These are phyloP conservation scores for Leccinum angustisporum DNA, from an alignment of 1,284 basidiomycete genomes.

Conservation along the genomic window DNA sequence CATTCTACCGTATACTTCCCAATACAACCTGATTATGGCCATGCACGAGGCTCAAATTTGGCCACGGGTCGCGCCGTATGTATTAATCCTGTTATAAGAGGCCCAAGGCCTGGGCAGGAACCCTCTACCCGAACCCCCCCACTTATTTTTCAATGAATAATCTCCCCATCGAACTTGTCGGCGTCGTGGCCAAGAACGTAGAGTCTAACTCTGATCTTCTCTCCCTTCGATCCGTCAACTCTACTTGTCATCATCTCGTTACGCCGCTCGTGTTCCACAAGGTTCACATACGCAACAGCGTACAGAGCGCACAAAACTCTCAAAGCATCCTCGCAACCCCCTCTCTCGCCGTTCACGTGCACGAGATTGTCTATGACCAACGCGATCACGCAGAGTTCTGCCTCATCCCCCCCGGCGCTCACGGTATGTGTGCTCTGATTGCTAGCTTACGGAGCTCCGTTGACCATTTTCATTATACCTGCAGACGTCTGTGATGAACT, in stretches of 20 bases:
- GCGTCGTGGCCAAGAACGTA: conserved; percentile 24
- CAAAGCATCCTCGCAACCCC: conserved; percentile 23
- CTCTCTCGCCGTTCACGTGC: conserved; percentile 26
- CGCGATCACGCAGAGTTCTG: conserved; percentile 26
- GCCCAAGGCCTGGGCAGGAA: background rate
- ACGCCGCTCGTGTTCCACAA: conserved; percentile 27
- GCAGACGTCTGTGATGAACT: conserved; percentile 28
- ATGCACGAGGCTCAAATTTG: background rate
- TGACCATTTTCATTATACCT: background rate
- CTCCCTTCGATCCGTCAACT: conserved; percentile 30
- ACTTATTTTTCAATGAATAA: conserved; percentile 20
- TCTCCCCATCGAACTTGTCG: conserved; percentile 31
- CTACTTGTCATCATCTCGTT: conserved; percentile 23
- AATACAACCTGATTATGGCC: background rate
- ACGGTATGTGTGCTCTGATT: conserved; percentile 12
- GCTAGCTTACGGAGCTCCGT: background rate
- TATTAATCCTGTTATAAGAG: conserved; percentile 18
- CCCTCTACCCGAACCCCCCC: background rate
- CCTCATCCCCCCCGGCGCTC: conserved; percentile 16
- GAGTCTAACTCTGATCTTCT: conserved; percentile 28
- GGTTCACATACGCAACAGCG: conserved; percentile 26
- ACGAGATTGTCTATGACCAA: conserved; percentile 31
- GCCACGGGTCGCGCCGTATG: background rate
- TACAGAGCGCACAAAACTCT: conserved; percentile 29
- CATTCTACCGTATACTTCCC: background rate